Evolutionary conservation across 345 rosid species (phyloP).

Genomic region (Lumnitzera racemosa): DNA sequence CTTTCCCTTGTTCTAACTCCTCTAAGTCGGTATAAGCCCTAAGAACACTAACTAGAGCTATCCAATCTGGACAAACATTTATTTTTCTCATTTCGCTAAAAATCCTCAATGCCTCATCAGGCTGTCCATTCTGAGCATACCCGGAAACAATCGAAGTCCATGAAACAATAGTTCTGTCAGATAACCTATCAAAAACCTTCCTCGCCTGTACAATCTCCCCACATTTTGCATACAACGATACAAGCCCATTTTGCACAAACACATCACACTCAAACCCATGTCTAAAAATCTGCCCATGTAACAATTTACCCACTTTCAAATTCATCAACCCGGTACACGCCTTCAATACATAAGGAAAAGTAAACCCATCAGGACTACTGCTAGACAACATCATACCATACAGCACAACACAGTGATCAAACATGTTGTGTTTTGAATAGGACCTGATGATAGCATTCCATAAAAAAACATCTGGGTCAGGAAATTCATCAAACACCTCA

Average conservation of each 20-base stretch:
- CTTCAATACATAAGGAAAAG: slow-evolving; percentile 12
- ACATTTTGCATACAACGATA: slow-evolving; percentile 32
- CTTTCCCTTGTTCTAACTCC: slow-evolving; percentile 13
- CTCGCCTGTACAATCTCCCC: slow-evolving; percentile 34
- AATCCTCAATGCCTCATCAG: slow-evolving; percentile 11
- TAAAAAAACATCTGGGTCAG: slow-evolving; percentile 10
- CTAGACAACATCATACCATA: slow-evolving; percentile 10
- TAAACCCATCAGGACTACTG: slow-evolving; percentile 11
- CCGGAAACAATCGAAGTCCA: slow-evolving; percentile 62
- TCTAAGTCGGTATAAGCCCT: slow-evolving; percentile 17
- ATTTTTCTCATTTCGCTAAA: slow-evolving; percentile 11
- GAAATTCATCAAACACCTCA: slow-evolving; percentile 13
- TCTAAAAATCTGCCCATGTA: slow-evolving; percentile 48
- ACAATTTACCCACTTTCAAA: slow-evolving; percentile 31
- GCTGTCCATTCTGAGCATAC: slow-evolving; percentile 27
- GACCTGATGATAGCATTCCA: slow-evolving; percentile 17
- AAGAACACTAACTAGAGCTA: slow-evolving; percentile 15
- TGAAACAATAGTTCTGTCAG: slow-evolving; percentile 39
- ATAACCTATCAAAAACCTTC: slow-evolving; percentile 45
- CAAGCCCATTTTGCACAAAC: slow-evolving; percentile 46
- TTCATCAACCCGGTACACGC: slow-evolving; percentile 9
- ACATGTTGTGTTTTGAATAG: slow-evolving; percentile 14
- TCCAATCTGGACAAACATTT: slow-evolving; percentile 14
- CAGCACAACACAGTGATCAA: slow-evolving; percentile 3
- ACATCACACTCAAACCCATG: slow-evolving; percentile 41